Evolutionary conservation across 2,329 filamentous ascomycete species (phyloP).

Genomic region (Myotisia sp.): DNA sequence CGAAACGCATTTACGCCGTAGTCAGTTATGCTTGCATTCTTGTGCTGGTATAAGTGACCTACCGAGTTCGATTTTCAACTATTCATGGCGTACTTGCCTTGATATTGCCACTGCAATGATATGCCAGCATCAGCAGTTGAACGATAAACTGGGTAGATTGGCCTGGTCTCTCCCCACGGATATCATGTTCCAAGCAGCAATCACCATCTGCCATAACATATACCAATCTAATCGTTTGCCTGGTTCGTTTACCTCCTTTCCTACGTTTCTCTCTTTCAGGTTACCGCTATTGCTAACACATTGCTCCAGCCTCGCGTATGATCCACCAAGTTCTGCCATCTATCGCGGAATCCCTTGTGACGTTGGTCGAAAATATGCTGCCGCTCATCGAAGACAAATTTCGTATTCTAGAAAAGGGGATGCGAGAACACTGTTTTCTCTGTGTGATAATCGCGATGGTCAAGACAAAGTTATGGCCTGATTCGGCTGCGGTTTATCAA

Average conservation of each 20-base stretch:
- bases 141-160: constrained; percentile 20
- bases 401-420: constrained; percentile 12
- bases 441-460: constrained; percentile 12
- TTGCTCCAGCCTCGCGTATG: constrained; percentile 8
- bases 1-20: constrained; percentile 24
- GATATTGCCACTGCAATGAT: constrained; percentile 27
- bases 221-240: constrained; percentile 16
- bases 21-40: constrained; percentile 26
- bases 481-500: constrained; percentile 3
- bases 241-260: constrained; percentile 15
- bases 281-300: background rate
- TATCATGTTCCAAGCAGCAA: constrained; percentile 24
- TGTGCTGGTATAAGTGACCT: constrained; percentile 25
- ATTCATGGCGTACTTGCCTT: constrained; percentile 23
- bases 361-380: constrained; percentile 13
- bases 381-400: constrained; percentile 13
- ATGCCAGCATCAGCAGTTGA: constrained; percentile 22
- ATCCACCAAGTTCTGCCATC: constrained; percentile 10
- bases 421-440: constrained; percentile 14
- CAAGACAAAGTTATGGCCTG: constrained; percentile 12
- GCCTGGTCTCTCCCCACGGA: constrained; percentile 23
- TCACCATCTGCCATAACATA: constrained; percentile 26
- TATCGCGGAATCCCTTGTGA: constrained; percentile 9
- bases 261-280: constrained; percentile 3
- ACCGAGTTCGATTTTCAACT: constrained; percentile 20